Base-by-base conservation (phyloP, 192 early-diverging fungal genomes). In the Coemansia sp. region DNA sequence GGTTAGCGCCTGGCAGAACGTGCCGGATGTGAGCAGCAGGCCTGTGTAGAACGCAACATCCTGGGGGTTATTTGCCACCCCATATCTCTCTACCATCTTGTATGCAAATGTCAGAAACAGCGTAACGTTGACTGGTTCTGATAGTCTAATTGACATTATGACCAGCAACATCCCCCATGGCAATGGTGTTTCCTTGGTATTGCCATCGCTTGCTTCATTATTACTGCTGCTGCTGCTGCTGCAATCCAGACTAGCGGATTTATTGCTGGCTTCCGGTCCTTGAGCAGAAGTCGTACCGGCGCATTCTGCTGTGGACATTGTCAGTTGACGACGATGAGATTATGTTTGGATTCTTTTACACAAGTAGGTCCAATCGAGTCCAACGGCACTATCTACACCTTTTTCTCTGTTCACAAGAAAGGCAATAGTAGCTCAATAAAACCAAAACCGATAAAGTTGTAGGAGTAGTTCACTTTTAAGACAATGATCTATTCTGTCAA, bases 31-130 rank as follows among this genome's bases (percentile, higher is more conserved):
- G n/a, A 84, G 71, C 40, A 87, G 53, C 18, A 85, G 63, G 38
- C 86, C 75, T 12, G 80, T 68, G 75, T 93, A 96, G 71, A 84
- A 89, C 9, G 92, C 91, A 59, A 96, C 86, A 39, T 90, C 87
- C 54, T 91, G 87, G 56, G 91, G 89, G 61, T 87, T 85, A 16
- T 86, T 83, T 12, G 86, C 86, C 0, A 92, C 70, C 50, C 83
- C 76, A 65, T 91, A 94, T 63, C 89, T 90, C 11, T 81, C 80
- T 9, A 89, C 81, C 85, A 87, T 86, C 61, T 94, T 92, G 67
- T 94, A 95, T 2, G 92, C 87, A 74, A 96, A 96, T 9, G 93
- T 94, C 64, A 95, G 89, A 70, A 92, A 71, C 56, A 94, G 83
- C 12, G 90, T 87, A 42, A 89, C 87, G 59, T 89, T 90, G 65